Base-by-base conservation (phyloP, 208 protist genomes). In the Naegleria fowleri region DNA sequence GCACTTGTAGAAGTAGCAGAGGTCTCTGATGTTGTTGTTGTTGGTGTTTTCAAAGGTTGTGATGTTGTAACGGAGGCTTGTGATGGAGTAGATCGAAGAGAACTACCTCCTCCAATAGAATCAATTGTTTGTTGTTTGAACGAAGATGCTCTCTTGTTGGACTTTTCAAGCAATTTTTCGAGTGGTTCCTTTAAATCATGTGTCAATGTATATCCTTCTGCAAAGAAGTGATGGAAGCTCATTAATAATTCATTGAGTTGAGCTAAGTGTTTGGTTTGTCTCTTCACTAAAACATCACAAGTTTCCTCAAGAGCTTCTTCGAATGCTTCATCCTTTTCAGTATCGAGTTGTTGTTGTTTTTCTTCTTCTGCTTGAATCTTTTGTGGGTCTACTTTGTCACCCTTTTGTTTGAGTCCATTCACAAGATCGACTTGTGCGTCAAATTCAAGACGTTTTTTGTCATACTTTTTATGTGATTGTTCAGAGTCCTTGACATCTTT, bases 141-240 rank as follows among this genome's bases (percentile, higher is more conserved):
- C 0, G 75, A 38, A 5, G 22, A 40, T 6, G 22, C 33, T n/a
- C 13, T n/a, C 33, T n/a, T 40, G n/a, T 83, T 39, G 33, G 75
- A n/a, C 13, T 39, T 83, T 40, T n/a, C 33, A 5, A 40, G 40
- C 29, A 51, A 4, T 52, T 51, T 40, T 40, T 87, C 83, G 0
- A 87, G 13, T 22, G 15, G 33, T 51, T 41, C 40, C 40, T 40
- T 22, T 9, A 87, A 51, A 51, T 87, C 40, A n/a, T 87, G 83
- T 29, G 83, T 87, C 1, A 87, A 39, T 51, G 83, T 87, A 38
- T 87, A 87, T 3, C 83, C 83, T 51, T 87, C 83, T 22, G 83
- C 83, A n/a, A 51, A 87, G 29, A 87, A 87, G 40, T 87, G 83
- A n/a, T 87, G 83, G 40, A 87, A 87, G 5, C 29, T 40, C 29